phyloP scores from a whole-genome alignment of 129 eudicot genomes.

The Deinandra increscens region DNA sequence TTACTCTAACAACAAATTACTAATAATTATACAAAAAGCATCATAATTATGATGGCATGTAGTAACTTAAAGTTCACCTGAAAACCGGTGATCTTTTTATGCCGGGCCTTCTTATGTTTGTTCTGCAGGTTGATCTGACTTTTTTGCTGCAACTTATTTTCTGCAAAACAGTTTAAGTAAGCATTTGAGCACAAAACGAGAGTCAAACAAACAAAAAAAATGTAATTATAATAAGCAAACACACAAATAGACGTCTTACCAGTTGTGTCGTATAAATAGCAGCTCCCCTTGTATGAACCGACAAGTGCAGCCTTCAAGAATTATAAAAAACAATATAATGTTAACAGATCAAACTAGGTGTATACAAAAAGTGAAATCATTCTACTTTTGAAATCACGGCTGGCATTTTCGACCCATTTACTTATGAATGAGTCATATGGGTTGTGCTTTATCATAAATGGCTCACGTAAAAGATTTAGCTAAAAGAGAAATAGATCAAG shows the following conservation, averaged over 20 bases:
- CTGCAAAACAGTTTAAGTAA: constrained; percentile 38
- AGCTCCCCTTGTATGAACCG: constrained; percentile 97
- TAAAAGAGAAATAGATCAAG: neutral
- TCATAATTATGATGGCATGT: neutral
- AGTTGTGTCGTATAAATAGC: constrained; percentile 70
- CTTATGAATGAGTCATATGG: neutral
- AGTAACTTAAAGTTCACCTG: constrained; percentile 48
- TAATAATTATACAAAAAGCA: neutral
- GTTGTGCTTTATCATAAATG: neutral
- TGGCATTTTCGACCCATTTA: neutral
- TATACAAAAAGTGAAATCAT: constrained; percentile 3
- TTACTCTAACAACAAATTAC: neutral
- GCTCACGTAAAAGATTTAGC: neutral
- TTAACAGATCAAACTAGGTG: constrained; percentile 17
- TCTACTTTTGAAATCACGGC: neutral
- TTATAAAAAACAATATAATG: constrained; percentile 24
- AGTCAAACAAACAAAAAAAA: neutral
- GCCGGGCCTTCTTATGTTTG: constrained; percentile 86
- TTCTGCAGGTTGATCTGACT: constrained; percentile 78
- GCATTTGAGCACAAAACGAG: neutral
- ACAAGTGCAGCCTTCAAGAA: constrained; percentile 88
- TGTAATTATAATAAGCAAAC: neutral
- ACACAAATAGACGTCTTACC: constrained; percentile 45
- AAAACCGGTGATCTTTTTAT: constrained; percentile 92
- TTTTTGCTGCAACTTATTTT: constrained; percentile 72